Evolutionary conservation across 257 asterid genomes (phyloP).

Genomic region (Penstemon davidsonii): DNA sequence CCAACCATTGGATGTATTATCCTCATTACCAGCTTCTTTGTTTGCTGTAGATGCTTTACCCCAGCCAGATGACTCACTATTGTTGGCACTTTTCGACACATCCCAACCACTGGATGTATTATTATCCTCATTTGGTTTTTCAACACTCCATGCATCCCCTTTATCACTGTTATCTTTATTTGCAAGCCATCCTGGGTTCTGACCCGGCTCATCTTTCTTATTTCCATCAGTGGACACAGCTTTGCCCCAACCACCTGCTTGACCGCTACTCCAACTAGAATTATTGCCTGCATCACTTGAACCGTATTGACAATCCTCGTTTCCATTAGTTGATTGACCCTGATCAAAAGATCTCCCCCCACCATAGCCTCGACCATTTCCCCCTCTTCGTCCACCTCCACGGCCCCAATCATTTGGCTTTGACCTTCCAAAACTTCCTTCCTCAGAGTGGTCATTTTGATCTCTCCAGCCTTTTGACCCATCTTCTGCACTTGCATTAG

Average conservation of each 20-base stretch:
- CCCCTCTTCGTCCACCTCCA: conserved; percentile 44
- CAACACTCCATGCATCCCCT: conserved; percentile 14
- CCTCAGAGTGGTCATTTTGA: too few relatives aligned
- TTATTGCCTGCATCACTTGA: conserved; percentile 33
- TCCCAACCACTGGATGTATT: conserved; percentile 34
- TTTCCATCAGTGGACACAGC: conserved; percentile 17
- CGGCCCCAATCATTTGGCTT: conserved; percentile 37
- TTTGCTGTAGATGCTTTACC: conserved; percentile 31
- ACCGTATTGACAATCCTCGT: conserved; percentile 30
- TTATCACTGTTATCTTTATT: conserved; percentile 25
- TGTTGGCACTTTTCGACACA: conserved; percentile 27
- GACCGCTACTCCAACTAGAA: conserved; percentile 38
- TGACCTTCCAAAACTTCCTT: too few relatives aligned
- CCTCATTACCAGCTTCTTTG: conserved; percentile 32
- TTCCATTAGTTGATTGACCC: conserved; percentile 39
- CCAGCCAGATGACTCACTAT: conserved; percentile 44
- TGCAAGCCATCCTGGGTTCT: too few relatives aligned
- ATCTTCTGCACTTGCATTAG: conserved; percentile 31
- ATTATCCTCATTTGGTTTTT: conserved; percentile 27
- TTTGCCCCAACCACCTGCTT: conserved; percentile 40
- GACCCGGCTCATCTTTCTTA: too few relatives aligned
- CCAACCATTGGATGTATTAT: conserved; percentile 36
- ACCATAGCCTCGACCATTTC: too few relatives aligned
- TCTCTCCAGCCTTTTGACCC: conserved; percentile 29
- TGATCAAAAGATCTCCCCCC: conserved; percentile 48